Conservation (phyloP, 371 early-diverging fungal species). For the Conidiobolus incongruus region DNA sequence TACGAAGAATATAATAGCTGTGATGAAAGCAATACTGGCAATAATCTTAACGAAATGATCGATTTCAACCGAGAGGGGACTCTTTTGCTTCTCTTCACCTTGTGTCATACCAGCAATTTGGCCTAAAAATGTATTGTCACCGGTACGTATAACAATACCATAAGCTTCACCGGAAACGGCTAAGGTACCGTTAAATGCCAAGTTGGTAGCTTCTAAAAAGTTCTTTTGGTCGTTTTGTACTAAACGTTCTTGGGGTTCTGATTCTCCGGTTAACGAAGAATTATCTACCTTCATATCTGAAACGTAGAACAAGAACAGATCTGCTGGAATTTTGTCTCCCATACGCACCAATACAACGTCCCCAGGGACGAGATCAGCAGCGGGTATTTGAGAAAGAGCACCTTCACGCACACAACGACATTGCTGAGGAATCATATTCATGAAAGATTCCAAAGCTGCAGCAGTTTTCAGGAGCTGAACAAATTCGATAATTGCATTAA, state of each 20-base stretch:
- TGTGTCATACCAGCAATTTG: slow-evolving; percentile 77
- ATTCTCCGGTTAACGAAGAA: slow-evolving; percentile 85
- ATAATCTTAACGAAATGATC: slow-evolving; percentile 66
- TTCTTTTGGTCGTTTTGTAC: slow-evolving; percentile 27
- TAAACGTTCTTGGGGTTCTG: slow-evolving; percentile 70
- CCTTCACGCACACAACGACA: slow-evolving; percentile 56
- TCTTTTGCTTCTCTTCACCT: slow-evolving; percentile 34
- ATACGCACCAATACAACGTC: slow-evolving; percentile 67
- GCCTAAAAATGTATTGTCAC: slow-evolving; percentile 79
- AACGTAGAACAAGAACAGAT: slow-evolving; percentile 41
- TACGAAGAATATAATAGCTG: slow-evolving; percentile 65
- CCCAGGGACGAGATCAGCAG: slow-evolving; percentile 54
- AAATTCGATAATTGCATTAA: slow-evolving; percentile 79
- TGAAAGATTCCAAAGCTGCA: slow-evolving; percentile 66
- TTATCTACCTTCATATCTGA: slow-evolving; percentile 87
- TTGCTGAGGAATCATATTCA: slow-evolving; percentile 68
- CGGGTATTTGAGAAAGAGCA: slow-evolving; percentile 26
- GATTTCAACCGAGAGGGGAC: slow-evolving; percentile 62
- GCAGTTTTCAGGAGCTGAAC: slow-evolving; percentile 67
- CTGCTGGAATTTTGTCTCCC: slow-evolving; percentile 92
- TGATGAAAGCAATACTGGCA: slow-evolving; percentile 45
- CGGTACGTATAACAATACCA: slow-evolving; percentile 79
- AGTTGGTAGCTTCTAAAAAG: slow-evolving; percentile 76
- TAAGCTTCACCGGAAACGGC: slow-evolving; percentile 70
- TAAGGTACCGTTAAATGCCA: slow-evolving; percentile 72